Conservation (phyloP, 1,284 basidiomycete species). For the Tetrapyrgos nigripes region DNA sequence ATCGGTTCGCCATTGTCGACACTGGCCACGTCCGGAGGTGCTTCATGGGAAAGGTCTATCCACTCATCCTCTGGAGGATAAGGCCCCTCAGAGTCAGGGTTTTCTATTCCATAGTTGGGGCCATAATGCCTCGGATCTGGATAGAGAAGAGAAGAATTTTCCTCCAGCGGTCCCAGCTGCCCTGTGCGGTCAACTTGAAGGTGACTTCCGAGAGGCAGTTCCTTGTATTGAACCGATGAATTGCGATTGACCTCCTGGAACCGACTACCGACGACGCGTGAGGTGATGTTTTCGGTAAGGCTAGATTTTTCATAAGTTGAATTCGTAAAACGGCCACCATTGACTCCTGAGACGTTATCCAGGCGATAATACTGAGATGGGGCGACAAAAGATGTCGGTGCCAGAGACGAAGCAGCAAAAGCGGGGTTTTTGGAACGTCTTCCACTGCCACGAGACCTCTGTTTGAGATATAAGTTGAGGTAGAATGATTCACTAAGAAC, state of each 20-base stretch:
- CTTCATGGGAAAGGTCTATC: conserved; percentile 23
- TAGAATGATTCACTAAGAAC: neutral
- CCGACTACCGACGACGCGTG: conserved; percentile 67
- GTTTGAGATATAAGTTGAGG: neutral
- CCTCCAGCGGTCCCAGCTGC: conserved; percentile 43
- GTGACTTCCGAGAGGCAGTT: conserved; percentile 67
- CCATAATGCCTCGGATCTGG: conserved; percentile 60
- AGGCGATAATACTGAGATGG: conserved; percentile 81
- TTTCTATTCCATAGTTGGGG: conserved; percentile 54
- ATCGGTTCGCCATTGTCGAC: conserved; percentile 25
- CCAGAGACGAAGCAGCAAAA: conserved; percentile 67
- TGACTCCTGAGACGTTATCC: conserved; percentile 64
- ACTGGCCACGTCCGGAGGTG: conserved; percentile 20
- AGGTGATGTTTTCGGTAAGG: conserved; percentile 64
- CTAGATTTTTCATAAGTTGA: conserved; percentile 44
- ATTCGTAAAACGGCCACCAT: conserved; percentile 61
- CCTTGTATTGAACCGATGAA: conserved; percentile 54
- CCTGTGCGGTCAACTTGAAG: conserved; percentile 61
- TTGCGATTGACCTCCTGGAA: conserved; percentile 76
- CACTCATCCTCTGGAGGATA: conserved; percentile 34
- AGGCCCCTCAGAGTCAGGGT: conserved; percentile 40
- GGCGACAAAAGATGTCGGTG: conserved; percentile 78
- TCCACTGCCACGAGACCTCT: conserved; percentile 40
- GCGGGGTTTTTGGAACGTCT: conserved; percentile 62
- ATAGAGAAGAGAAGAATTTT: conserved; percentile 38